phyloP scores from a whole-genome alignment of 2,329 filamentous ascomycete species.

The Pochonia chlamydosporia region DNA sequence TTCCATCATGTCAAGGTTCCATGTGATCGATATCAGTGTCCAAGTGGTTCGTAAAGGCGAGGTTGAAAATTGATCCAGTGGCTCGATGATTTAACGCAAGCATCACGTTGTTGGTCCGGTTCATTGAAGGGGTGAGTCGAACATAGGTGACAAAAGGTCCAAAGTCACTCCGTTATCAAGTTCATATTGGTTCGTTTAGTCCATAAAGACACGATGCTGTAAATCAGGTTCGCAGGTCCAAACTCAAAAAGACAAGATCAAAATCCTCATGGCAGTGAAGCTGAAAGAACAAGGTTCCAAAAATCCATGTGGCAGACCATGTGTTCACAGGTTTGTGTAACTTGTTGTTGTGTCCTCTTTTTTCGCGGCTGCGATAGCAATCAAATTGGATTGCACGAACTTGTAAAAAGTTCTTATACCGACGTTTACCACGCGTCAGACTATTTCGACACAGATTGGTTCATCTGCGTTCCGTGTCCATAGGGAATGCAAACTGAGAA shows the following conservation, averaged over 20 bases:
- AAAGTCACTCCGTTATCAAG: no score
- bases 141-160: no score
- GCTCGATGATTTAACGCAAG: no score
- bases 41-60: not conserved
- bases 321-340: not conserved
- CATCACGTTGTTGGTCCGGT: not conserved
- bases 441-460: not conserved
- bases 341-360: not conserved
- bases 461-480: not conserved
- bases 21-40: not conserved
- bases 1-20: not conserved
- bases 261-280: not conserved
- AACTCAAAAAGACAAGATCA: not conserved
- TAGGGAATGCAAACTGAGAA: constrained; percentile 2
- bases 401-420: constrained; percentile 1
- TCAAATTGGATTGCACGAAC: constrained; percentile 17
- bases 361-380: constrained; percentile 17
- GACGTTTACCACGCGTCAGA: constrained; percentile 11
- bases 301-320: not conserved
- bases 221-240: not conserved
- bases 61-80: no score
- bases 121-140: no score
- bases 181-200: no score
- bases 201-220: not conserved
- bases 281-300: not conserved